Base-by-base conservation (phyloP, 345 rosid genomes). In the Lepidium africanum region DNA sequence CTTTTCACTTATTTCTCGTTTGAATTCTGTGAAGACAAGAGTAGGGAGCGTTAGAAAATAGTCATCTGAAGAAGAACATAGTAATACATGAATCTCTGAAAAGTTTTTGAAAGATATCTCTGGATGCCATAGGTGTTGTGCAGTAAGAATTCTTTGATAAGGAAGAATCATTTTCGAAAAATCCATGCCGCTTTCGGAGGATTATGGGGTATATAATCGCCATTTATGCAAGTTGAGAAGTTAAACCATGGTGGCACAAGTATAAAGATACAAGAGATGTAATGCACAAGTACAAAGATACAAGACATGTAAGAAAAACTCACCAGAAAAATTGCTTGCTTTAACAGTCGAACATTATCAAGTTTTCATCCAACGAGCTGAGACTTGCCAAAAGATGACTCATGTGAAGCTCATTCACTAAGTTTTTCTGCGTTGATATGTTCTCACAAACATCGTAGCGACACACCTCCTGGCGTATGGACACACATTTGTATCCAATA, bases 361-460 rank as follows among this genome's bases (percentile, higher is more conserved):
- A 33, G 13, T 33, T 36, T 42, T 47, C 13, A 13, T 52, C 63
- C 63, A 62, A 62, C 15, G 37, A 71, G 33, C 33, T 37, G 15
- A 59, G 47, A 42, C 40, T 62, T 54, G 63, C 69, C 12, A 25
- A 15, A 72, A 37, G 50, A 71, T 27, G 58, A 63, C 32, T 62
- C 55, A 33, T 39, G 70, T 72, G 58, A 55, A 72, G 65, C 45
- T 53, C 62, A 33, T 33, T 21, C 27, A 4, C 67, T 15, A 40
- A 61, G 62, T 62, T 60, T 54, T 51, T 61, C 37, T 17, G 59
- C 46, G 5, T 41, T 21, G 60, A 41, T 10, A 41, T 49, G 15
- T 14, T 40, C 25, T 58, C 15, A 36, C 41, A 50, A 33, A 36
- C 49, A 50, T 50, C 53, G 6, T 40, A 32, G 21, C 59, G 53